Conservation (phyloP, 495 filamentous ascomycete species). For the Aspergillus asperescens region DNA sequence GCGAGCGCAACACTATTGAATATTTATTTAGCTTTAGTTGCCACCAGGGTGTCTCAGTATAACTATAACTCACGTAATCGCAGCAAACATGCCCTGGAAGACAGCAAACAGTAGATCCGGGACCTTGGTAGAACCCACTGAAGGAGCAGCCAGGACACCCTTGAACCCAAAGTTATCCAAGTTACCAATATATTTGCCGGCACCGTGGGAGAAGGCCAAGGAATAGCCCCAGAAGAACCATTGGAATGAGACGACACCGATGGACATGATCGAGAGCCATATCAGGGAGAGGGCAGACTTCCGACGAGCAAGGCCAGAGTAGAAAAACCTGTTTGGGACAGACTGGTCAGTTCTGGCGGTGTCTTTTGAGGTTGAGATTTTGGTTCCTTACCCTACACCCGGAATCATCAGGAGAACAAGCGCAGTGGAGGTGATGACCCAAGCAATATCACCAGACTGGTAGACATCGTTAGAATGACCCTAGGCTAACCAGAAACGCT, state of each 20-base stretch:
- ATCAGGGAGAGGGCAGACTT: constrained; percentile 94
- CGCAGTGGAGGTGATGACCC: constrained; percentile 81
- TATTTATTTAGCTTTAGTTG: not conserved
- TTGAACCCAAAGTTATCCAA: constrained; percentile 81
- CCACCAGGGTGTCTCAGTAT: not conserved
- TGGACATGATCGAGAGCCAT: constrained; percentile 96
- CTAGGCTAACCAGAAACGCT: not conserved
- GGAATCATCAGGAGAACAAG: constrained; percentile 98
- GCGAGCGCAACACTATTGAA: constrained; percentile 72
- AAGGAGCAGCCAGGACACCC: constrained; percentile 74
- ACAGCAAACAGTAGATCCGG: constrained; percentile 90
- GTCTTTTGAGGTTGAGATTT: not conserved
- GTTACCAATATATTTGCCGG: constrained; percentile 77
- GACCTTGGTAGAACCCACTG: constrained; percentile 70
- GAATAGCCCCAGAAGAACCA: constrained; percentile 99
- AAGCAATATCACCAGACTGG: constrained; percentile 84
- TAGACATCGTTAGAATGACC: constrained; percentile 13
- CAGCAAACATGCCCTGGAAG: constrained; percentile 97
- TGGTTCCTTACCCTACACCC: constrained; percentile 65
- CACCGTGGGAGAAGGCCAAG: constrained; percentile 82
- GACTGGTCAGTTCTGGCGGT: not conserved
- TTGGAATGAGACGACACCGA: constrained; percentile 84
- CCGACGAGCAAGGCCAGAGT: constrained; percentile 92
- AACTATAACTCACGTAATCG: constrained; percentile 74
- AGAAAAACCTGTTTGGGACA: constrained; percentile 70